Evolutionary conservation across 2,329 filamentous ascomycete species (phyloP).

Genomic region (Leptographium lundbergii): DNA sequence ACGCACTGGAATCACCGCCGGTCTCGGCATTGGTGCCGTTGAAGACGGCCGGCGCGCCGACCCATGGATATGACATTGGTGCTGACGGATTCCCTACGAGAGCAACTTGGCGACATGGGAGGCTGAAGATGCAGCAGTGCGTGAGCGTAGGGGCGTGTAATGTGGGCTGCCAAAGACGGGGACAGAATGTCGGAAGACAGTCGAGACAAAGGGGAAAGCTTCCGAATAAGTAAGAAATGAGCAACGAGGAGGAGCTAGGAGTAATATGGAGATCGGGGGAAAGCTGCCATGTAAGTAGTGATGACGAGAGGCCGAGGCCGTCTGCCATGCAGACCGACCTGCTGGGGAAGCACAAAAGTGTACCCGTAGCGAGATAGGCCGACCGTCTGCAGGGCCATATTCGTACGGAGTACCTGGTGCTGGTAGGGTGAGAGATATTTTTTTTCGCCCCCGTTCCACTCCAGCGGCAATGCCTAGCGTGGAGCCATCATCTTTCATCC

Average conservation of each 20-base stretch:
- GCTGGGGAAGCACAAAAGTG: not conserved
- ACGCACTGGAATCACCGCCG: conserved; percentile 71
- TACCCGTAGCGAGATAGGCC: not conserved
- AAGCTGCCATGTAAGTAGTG: no score
- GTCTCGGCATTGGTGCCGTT: conserved; percentile 51
- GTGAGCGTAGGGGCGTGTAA: no score
- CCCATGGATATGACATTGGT: conserved; percentile 48
- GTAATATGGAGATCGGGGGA: not conserved
- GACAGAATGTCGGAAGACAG: not conserved
- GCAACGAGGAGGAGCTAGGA: not conserved
- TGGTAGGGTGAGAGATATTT: conserved; percentile 2
- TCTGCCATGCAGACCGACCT: not conserved
- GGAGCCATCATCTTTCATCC: not conserved
- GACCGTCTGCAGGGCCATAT: not conserved
- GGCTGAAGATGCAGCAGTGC: no score
- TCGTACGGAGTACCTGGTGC: not conserved
- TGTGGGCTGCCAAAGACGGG: not conserved
- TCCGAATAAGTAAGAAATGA: not conserved
- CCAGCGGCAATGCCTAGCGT: conserved; percentile 10
- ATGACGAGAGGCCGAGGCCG: not conserved
- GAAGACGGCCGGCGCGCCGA: conserved; percentile 45
- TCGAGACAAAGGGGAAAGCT: not conserved
- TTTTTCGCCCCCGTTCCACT: conserved; percentile 6
- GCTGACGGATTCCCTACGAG: not conserved
- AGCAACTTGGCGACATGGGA: no score